Percentiles rank a stretch among this genome's conserved stretches.
Evolutionary conservation across 441 rosid species (phyloP).

Genomic region (Erodium moschatum): DNA sequence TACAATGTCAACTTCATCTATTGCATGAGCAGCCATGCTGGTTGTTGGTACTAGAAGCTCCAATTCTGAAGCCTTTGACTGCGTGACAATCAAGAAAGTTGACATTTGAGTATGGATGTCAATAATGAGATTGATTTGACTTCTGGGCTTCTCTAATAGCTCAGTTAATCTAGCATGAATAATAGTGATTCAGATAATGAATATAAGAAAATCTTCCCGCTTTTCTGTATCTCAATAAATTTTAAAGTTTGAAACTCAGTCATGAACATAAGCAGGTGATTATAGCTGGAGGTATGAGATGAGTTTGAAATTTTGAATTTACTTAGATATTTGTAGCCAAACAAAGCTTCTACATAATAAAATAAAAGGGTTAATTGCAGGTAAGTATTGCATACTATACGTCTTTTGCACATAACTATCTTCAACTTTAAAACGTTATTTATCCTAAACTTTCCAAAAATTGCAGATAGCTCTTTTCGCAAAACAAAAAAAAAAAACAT

Average conservation of each 20-base stretch:
- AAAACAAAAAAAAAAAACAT: no score
- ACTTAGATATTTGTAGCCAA: background rate
- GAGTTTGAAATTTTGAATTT: background rate
- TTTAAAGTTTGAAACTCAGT: background rate
- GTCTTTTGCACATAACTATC: no score
- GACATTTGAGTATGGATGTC: background rate
- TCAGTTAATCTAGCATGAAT: background rate
- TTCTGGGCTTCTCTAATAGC: background rate
- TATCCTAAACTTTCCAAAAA: no score
- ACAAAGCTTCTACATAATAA: background rate
- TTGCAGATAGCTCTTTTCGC: no score
- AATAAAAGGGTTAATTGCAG: background rate
- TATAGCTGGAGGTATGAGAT: background rate
- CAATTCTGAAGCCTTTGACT: conserved; percentile 27
- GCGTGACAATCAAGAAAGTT: background rate
- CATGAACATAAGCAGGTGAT: background rate
- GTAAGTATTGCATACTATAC: no score
- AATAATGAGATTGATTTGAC: background rate
- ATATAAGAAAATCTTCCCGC: background rate
- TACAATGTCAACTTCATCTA: conserved; percentile 44
- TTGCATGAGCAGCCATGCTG: conserved; percentile 60
- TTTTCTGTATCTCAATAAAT: background rate
- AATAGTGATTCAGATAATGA: background rate
- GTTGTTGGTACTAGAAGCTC: conserved; percentile 44
- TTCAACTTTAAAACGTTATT: no score